Percentiles rank a stretch among this genome's conserved stretches.
Conservation (phyloP, 2,329 filamentous ascomycete genomes). For the Orbilia blumenaviensis region DNA sequence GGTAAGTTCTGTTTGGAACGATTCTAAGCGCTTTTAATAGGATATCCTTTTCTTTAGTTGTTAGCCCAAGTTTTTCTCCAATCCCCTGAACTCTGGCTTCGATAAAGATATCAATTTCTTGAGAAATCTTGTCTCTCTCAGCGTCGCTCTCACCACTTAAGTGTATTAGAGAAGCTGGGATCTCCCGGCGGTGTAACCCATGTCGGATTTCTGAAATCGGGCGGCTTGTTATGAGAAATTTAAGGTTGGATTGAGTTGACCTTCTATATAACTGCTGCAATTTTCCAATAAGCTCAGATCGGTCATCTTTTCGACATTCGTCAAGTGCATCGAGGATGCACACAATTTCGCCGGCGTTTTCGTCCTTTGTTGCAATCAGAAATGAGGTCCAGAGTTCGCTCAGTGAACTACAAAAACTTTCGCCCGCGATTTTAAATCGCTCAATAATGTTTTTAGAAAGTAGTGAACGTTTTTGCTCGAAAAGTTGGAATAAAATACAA, state of each 20-base stretch:
- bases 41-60: neutral
- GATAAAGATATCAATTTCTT: constrained; percentile 57
- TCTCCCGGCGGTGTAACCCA: constrained; percentile 33
- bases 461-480: constrained; percentile 56
- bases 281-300: constrained; percentile 55
- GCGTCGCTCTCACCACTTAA: constrained; percentile 51
- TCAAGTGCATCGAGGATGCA: constrained; percentile 62
- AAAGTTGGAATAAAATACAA: constrained; percentile 61
- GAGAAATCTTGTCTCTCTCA: constrained; percentile 46
- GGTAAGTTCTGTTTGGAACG: constrained; percentile 11
- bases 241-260: constrained; percentile 56
- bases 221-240: constrained; percentile 55
- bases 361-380: neutral
- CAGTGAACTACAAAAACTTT: neutral
- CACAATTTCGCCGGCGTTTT: neutral
- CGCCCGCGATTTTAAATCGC: neutral
- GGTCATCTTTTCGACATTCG: constrained; percentile 59
- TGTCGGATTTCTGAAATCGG: constrained; percentile 57
- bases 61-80: neutral
- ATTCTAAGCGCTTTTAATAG: neutral
- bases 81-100: constrained; percentile 24
- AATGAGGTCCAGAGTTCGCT: constrained; percentile 25
- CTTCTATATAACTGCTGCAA: constrained; percentile 57
- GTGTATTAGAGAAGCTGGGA: neutral
- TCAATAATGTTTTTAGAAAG: constrained; percentile 9